phyloP scores from a whole-genome alignment of 2,329 filamentous ascomycete genomes.

The Fusarium odoratissimum region DNA sequence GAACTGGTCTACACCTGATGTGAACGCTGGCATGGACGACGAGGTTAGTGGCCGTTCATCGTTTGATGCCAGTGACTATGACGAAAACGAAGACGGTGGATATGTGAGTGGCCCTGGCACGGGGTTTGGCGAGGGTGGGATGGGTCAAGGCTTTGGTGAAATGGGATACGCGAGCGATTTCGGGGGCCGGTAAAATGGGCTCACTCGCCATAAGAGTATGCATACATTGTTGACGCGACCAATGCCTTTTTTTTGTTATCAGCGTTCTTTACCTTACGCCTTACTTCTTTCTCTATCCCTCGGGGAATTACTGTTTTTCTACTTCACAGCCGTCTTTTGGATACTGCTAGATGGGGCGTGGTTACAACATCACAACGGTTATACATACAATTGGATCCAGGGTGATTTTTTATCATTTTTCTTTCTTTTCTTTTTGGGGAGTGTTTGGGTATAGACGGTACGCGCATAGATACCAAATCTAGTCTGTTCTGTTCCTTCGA shows the following conservation, averaged over 20 bases:
- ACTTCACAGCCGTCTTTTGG: constrained; percentile 24
- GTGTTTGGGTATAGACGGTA: constrained; percentile 44
- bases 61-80: constrained; percentile 84
- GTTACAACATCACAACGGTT: constrained; percentile 16
- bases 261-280: constrained; percentile 19
- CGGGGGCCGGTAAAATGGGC: constrained; percentile 37
- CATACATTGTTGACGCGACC: constrained; percentile 10
- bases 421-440: constrained; percentile 6
- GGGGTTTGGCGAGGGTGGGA: constrained; percentile 67
- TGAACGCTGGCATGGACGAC: constrained; percentile 79
- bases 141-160: constrained; percentile 63
- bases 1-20: constrained; percentile 77
- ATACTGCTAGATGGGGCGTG: constrained; percentile 30
- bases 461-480: constrained; percentile 47
- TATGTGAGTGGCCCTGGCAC: constrained; percentile 73
- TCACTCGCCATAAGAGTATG: constrained; percentile 1
- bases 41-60: constrained; percentile 83
- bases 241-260: constrained; percentile 18
- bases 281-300: neutral
- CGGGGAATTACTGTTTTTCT: constrained; percentile 1
- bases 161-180: constrained; percentile 47
- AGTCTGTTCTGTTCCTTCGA: constrained; percentile 26
- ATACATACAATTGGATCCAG: constrained; percentile 14
- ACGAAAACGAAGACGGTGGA: constrained; percentile 77
- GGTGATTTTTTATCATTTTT: constrained; percentile 10